Percentiles rank a stretch among this genome's conserved stretches.
Conservation (phyloP, 108 stramenopile species). For the Fragilariopsis cylindrus region DNA sequence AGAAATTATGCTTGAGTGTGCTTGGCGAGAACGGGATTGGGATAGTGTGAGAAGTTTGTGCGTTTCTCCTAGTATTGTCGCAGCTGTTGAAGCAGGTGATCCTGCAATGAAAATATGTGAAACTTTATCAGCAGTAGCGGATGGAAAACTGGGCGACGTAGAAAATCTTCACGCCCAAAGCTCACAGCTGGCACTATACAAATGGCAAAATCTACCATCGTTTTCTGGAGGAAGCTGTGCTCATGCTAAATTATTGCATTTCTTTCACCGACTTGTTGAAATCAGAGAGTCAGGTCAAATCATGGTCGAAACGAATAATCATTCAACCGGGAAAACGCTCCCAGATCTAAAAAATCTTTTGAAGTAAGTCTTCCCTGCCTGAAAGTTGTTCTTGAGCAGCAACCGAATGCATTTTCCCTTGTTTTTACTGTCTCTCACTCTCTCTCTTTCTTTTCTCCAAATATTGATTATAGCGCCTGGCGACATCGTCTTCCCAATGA, state of each 20-base stretch:
- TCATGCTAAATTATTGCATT: constrained; percentile 78
- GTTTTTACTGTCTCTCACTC: constrained; percentile 1
- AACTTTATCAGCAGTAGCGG: constrained; percentile 73
- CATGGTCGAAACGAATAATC: constrained; percentile 85
- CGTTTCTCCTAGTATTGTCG: constrained; percentile 49
- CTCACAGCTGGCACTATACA: constrained; percentile 74
- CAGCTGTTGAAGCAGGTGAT: constrained; percentile 66
- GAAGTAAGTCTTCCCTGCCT: constrained; percentile 42
- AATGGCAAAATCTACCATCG: constrained; percentile 70
- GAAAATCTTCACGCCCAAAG: constrained; percentile 89
- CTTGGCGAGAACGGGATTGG: constrained; percentile 91
- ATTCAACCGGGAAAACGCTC: constrained; percentile 67
- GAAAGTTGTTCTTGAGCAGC: no score
- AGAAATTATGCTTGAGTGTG: constrained; percentile 80
- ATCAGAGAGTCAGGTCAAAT: constrained; percentile 94
- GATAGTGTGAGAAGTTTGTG: constrained; percentile 64
- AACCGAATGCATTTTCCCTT: background rate
- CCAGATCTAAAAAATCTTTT: constrained; percentile 90
- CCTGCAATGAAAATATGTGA: constrained; percentile 74
- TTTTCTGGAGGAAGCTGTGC: constrained; percentile 66
- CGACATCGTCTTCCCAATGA: constrained; percentile 89
- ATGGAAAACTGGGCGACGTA: constrained; percentile 84
- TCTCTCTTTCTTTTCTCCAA: background rate
- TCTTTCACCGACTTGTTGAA: constrained; percentile 92
- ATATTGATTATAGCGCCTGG: constrained; percentile 70